Percentiles rank a stretch among this genome's conserved stretches.
Evolutionary conservation across 495 filamentous ascomycete genomes (phyloP).

Genomic region (Schizothecium vesticola): DNA sequence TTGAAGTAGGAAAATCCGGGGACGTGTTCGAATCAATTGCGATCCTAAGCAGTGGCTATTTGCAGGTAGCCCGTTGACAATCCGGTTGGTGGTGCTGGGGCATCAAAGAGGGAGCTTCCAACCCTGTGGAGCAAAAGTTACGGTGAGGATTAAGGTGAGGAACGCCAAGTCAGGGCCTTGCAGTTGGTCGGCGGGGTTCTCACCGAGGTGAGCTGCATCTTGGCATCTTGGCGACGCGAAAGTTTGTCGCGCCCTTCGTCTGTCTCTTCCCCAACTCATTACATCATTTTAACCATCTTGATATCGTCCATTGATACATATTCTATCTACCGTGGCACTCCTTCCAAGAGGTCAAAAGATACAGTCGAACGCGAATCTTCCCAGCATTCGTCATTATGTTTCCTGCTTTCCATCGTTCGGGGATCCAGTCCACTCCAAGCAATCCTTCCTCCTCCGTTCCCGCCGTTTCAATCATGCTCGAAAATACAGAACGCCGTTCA

Average conservation of each 20-base stretch:
- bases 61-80: background rate
- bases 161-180: background rate
- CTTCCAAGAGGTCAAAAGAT: background rate
- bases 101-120: background rate
- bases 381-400: background rate
- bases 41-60: background rate
- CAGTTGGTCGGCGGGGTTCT: background rate
- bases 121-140: background rate
- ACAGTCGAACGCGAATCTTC: background rate
- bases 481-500: background rate
- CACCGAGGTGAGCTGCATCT: background rate
- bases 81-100: background rate
- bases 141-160: background rate
- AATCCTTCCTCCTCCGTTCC: background rate
- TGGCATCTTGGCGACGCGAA: background rate
- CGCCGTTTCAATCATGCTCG: background rate
- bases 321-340: background rate
- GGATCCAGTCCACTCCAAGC: conserved; percentile 7
- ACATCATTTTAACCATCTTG: background rate
- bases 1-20: background rate
- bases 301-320: background rate
- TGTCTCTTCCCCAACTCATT: background rate
- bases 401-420: background rate
- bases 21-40: background rate
- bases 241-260: background rate